These are phyloP conservation scores for Mycosarcoma maydis DNA, from an alignment of 1,284 basidiomycete species.

Conservation along the genomic window DNA sequence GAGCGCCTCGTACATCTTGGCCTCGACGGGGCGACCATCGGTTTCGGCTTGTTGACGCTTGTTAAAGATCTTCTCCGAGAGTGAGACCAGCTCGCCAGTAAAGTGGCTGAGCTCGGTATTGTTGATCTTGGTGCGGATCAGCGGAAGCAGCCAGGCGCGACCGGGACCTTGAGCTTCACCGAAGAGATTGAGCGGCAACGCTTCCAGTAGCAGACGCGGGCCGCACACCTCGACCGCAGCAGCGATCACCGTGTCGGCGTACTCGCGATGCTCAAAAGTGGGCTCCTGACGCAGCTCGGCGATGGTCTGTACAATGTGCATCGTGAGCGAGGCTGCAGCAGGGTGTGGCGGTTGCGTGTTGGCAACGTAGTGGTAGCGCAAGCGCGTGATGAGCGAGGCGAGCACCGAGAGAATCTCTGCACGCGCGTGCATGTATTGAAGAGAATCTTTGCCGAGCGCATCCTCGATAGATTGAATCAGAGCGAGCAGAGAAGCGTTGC, in stretches of 20 bases:
- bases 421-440: constrained; percentile 58
- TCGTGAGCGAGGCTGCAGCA: constrained; percentile 76
- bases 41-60: constrained; percentile 73
- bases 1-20: constrained; percentile 91
- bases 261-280: constrained; percentile 89
- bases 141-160: constrained; percentile 89
- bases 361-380: constrained; percentile 54
- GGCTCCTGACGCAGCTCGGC: constrained; percentile 80
- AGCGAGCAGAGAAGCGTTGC: constrained; percentile 35
- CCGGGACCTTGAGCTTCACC: constrained; percentile 70
- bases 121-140: constrained; percentile 81
- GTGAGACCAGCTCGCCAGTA: constrained; percentile 86
- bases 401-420: constrained; percentile 59
- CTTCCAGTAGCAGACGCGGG: constrained; percentile 79
- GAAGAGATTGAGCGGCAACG: constrained; percentile 82
- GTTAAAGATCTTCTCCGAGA: constrained; percentile 90
- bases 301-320: constrained; percentile 79
- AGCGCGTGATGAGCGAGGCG: constrained; percentile 52
- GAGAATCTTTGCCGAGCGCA: constrained; percentile 59
- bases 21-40: constrained; percentile 77
- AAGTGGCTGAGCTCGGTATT: constrained; percentile 87
- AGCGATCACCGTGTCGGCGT: constrained; percentile 82
- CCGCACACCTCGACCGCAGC: constrained; percentile 87
- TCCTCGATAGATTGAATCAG: constrained; percentile 57
- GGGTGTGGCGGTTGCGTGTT: constrained; percentile 63